A percentile compares a stretch with the other conserved stretches of the same genome.
Conservation (phyloP, 2,329 filamentous ascomycete species). For the Hypoxylon sp. region DNA sequence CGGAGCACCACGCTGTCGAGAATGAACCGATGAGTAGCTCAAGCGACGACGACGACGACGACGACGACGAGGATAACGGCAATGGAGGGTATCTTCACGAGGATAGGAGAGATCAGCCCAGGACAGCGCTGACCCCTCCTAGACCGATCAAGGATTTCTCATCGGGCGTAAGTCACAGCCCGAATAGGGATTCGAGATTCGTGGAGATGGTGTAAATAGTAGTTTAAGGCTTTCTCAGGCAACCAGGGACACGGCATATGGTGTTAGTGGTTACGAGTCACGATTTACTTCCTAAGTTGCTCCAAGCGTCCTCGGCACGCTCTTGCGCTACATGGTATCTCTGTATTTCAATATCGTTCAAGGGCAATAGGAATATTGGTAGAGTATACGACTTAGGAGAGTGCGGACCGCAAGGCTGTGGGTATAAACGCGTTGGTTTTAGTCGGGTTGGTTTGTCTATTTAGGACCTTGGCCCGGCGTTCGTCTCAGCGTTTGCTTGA, state of each 20-base stretch:
- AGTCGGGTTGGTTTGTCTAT: constrained; percentile 1
- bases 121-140: constrained; percentile 55
- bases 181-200: constrained; percentile 69
- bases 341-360: background rate
- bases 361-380: background rate
- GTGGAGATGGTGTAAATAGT: constrained; percentile 63
- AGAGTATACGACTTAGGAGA: background rate
- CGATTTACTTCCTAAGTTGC: background rate
- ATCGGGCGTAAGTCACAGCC: constrained; percentile 61
- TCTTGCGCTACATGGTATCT: background rate
- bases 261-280: background rate
- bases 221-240: constrained; percentile 44
- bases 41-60: constrained; percentile 42
- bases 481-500: constrained; percentile 1
- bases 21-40: constrained; percentile 50
- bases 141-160: constrained; percentile 53
- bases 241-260: background rate
- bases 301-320: background rate
- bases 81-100: constrained; percentile 54
- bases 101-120: constrained; percentile 60
- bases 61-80: constrained; percentile 13
- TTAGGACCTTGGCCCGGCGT: constrained; percentile 17
- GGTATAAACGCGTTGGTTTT: background rate
- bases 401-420: constrained; percentile 14
- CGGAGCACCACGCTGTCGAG: constrained; percentile 40